A percentile compares a stretch with the other conserved stretches of the same genome.
phyloP scores from a whole-genome alignment of 2,329 filamentous ascomycete genomes.

The Nannizzia gypsea region DNA sequence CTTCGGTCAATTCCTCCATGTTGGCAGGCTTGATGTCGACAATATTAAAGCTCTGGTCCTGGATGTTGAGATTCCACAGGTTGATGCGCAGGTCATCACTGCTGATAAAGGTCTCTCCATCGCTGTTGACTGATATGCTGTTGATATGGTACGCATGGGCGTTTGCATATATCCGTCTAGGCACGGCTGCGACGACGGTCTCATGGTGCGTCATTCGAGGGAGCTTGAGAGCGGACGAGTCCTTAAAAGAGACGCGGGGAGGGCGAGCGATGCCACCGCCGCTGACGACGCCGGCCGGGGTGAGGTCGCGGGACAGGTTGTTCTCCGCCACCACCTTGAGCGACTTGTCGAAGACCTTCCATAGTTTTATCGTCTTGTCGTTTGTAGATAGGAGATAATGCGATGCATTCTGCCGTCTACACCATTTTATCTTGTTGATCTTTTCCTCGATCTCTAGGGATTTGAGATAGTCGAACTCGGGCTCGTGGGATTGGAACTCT shows the following conservation, averaged over 20 bases:
- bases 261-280: constrained; percentile 67
- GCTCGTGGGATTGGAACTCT: constrained; percentile 98
- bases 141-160: constrained; percentile 99
- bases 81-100: constrained; percentile 97
- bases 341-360: constrained; percentile 99
- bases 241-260: constrained; percentile 64
- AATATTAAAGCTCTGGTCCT: constrained; percentile 99
- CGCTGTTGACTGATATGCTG: constrained; percentile 99
- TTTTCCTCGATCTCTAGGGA: constrained; percentile 99
- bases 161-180: constrained; percentile 91
- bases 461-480: constrained; percentile 98
- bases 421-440: constrained; percentile 99
- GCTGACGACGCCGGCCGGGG: constrained; percentile 58
- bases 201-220: constrained; percentile 96
- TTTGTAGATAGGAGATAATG: constrained; percentile 98
- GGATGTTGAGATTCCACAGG: constrained; percentile 97
- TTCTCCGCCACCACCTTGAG: constrained; percentile 98
- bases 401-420: constrained; percentile 90
- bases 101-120: constrained; percentile 98
- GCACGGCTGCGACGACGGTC: constrained; percentile 92
- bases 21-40: constrained; percentile 99
- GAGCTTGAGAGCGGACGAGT: constrained; percentile 73
- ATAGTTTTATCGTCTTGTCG: constrained; percentile 99
- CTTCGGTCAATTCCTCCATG: constrained; percentile 98
- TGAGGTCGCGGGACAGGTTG: constrained; percentile 90